Conservation (phyloP, 148 eudicot species). For the Rhododendron henanense region DNA sequence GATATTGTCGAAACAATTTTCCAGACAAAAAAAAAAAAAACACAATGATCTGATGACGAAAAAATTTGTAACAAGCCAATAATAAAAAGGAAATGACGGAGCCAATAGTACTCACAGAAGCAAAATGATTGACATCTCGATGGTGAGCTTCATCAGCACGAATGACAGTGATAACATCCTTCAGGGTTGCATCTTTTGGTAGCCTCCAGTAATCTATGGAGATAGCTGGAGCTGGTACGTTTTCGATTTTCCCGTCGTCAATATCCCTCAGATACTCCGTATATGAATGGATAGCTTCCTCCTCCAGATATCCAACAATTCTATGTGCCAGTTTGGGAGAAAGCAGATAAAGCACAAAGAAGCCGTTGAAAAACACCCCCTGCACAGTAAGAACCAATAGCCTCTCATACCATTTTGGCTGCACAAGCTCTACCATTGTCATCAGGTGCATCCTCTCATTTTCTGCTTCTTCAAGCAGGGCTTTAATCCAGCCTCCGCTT, state of each 20-base stretch:
- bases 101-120: slow-evolving; percentile 63
- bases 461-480: slow-evolving; percentile 89
- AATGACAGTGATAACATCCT: slow-evolving; percentile 80
- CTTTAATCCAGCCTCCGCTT: slow-evolving; percentile 91
- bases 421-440: slow-evolving; percentile 88
- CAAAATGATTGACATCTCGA: slow-evolving; percentile 94
- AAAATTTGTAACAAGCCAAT: no score
- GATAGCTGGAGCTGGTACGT: slow-evolving; percentile 82
- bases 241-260: slow-evolving; percentile 65
- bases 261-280: slow-evolving; percentile 80
- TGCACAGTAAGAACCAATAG: slow-evolving; percentile 71
- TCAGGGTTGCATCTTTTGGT: slow-evolving; percentile 69
- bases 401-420: slow-evolving; percentile 91
- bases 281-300: slow-evolving; percentile 88
- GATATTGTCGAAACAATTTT: background rate
- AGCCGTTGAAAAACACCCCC: slow-evolving; percentile 73
- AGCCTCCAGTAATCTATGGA: slow-evolving; percentile 91
- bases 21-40: background rate
- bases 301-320: slow-evolving; percentile 86
- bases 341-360: slow-evolving; percentile 55
- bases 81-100: background rate
- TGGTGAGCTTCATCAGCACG: slow-evolving; percentile 99
- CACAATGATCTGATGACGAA: background rate
- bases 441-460: slow-evolving; percentile 95
- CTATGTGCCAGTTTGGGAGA: slow-evolving; percentile 90